Evolutionary conservation across 345 rosid genomes (phyloP).

Genomic region (Corchorus capsularis): DNA sequence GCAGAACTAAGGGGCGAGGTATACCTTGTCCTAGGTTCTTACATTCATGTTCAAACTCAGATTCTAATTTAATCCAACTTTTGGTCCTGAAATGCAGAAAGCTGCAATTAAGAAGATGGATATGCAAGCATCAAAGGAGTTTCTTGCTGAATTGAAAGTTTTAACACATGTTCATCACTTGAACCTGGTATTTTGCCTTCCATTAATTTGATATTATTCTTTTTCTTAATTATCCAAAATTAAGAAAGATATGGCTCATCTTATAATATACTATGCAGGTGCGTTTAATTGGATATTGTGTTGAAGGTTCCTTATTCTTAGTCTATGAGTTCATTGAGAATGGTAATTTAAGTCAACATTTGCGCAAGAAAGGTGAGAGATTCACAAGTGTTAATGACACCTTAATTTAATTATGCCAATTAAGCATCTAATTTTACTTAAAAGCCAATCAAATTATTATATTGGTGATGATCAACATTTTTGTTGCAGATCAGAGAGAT

Average conservation of each 20-base stretch:
- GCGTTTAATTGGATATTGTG: conserved; percentile 90
- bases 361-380: conserved; percentile 68
- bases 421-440: background rate
- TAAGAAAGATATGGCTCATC: background rate
- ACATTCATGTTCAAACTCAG: background rate
- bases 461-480: conserved; percentile 11
- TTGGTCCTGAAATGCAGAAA: conserved; percentile 50
- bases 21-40: conserved; percentile 21
- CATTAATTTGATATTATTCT: background rate
- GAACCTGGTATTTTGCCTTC: conserved; percentile 66
- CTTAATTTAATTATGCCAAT: background rate
- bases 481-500: conserved; percentile 52
- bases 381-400: background rate
- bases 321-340: conserved; percentile 91
- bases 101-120: conserved; percentile 99
- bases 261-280: conserved; percentile 46
- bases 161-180: conserved; percentile 91
- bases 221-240: background rate
- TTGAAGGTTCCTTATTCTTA: conserved; percentile 82
- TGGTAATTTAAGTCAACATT: conserved; percentile 89
- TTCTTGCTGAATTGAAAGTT: conserved; percentile 89
- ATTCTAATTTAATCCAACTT: background rate
- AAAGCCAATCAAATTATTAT: background rate
- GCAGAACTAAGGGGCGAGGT: conserved; percentile 97
- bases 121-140: conserved; percentile 91